A percentile compares a stretch with the other conserved stretches of the same genome.
Evolutionary conservation across 129 eudicot species (phyloP).

Genomic region (Rutidosis leptorrhynchoides): DNA sequence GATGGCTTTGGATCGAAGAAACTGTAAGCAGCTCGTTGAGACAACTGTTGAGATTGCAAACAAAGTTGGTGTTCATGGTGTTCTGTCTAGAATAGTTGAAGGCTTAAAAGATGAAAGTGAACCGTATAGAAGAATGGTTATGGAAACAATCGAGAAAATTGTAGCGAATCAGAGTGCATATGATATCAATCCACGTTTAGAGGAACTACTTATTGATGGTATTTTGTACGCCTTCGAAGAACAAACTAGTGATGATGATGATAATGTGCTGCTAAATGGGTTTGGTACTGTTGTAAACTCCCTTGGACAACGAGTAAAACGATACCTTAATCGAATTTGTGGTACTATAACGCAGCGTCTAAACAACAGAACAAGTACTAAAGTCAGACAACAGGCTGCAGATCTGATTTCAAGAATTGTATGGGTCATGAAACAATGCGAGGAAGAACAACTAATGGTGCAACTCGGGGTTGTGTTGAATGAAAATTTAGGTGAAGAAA

Average conservation of each 20-base stretch:
- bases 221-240: conserved; percentile 91
- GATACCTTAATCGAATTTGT: conserved; percentile 89
- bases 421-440: conserved; percentile 91
- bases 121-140: conserved; percentile 97
- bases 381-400: conserved; percentile 93
- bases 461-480: conserved; percentile 96
- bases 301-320: conserved; percentile 91
- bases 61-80: conserved; percentile 93
- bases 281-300: conserved; percentile 95
- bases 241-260: conserved; percentile 93
- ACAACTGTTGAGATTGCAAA: conserved; percentile 97
- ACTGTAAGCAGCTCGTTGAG: conserved; percentile 90
- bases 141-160: conserved; percentile 98
- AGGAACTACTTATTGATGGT: conserved; percentile 90
- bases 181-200: conserved; percentile 84
- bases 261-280: conserved; percentile 93
- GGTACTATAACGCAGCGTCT: conserved; percentile 96
- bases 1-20: conserved; percentile 96
- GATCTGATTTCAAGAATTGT: conserved; percentile 87
- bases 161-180: conserved; percentile 88
- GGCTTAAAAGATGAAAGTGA: conserved; percentile 95
- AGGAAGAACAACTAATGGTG: conserved; percentile 94
- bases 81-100: conserved; percentile 83
- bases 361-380: conserved; percentile 90
- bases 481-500: conserved; percentile 92